Conservation (phyloP, 2,329 filamentous ascomycete species). For the Orbilia oligospora region DNA sequence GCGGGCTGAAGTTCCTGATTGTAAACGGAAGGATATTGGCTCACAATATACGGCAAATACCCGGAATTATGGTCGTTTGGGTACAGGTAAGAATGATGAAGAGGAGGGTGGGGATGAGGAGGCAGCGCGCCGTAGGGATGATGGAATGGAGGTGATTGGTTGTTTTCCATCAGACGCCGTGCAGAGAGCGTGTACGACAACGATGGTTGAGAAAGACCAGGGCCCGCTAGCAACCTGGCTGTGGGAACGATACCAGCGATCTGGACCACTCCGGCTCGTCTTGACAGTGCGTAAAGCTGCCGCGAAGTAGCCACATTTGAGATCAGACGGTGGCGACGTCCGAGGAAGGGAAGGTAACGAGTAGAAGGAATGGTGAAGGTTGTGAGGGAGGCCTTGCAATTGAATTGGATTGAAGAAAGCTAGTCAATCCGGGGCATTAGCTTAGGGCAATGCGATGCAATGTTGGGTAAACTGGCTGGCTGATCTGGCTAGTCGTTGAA, state of each 20-base stretch:
- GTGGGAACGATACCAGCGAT: conserved; percentile 40
- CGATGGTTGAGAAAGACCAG: conserved; percentile 16
- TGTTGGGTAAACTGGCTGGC: not conserved
- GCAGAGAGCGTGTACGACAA: conserved; percentile 25
- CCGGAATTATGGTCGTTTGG: conserved; percentile 16
- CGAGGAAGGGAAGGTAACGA: conserved; percentile 42
- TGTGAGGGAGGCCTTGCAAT: conserved; percentile 7
- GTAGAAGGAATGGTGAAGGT: conserved; percentile 50
- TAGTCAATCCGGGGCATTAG: conserved; percentile 6
- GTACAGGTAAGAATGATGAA: not conserved
- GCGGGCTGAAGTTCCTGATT: conserved; percentile 20
- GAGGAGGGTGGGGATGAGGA: conserved; percentile 17
- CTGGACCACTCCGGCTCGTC: conserved; percentile 49
- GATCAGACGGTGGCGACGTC: conserved; percentile 60
- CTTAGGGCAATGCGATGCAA: not conserved
- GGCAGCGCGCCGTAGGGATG: conserved; percentile 52
- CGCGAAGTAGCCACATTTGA: conserved; percentile 57
- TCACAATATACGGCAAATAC: conserved; percentile 3
- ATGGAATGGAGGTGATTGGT: conserved; percentile 59
- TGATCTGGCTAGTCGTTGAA: not conserved
- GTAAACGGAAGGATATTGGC: conserved; percentile 14
- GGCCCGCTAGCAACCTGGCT: conserved; percentile 38
- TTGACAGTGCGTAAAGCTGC: conserved; percentile 38
- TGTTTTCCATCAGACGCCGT: conserved; percentile 59
- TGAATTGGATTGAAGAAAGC: not conserved